Base-by-base conservation (phyloP, 768 basidiomycete genomes). In the Termitomyces sp. region DNA sequence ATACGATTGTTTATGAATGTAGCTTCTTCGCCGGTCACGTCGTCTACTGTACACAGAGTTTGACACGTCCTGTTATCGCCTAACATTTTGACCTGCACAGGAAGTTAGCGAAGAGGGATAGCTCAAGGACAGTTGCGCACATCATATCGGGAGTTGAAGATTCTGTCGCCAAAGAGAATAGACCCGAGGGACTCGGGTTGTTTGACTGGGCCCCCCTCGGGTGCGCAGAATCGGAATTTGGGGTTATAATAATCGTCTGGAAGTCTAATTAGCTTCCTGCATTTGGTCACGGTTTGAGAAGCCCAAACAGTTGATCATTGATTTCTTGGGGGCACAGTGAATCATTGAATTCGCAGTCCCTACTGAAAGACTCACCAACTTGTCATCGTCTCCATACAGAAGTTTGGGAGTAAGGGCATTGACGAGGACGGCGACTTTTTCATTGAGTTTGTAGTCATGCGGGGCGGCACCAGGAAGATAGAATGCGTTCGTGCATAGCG, bases 121-220 rank as follows among this genome's bases (percentile, higher is more conserved):
- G 5, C 43, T 21, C 12, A 21, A 21, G 35, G 41, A 51, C 34
- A 23, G 9, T 55, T 43, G 74, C 86, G 54, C 59, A 93, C 90
- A 61, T 94, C 82, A 66, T 93, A 98, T 2, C 88, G 90, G 3
- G 92, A 92, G 65, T 88, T 85, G 70, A 94, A 91, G 63, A 98
- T 93, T 60, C 96, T 80, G 76, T 98, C 96, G 16, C 96, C 96
- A 62, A 97, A 97, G n/a, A 98, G 75, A 64, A 98, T 94, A 17
- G 91, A 91, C 6, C 96, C 96, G 27, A 98, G 74, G 1, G 86
- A 88, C 70, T 95, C 94, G 3, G 92, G 88, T 66, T 86, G 85
- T 63, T 82, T 82, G 66, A 82, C 70, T 21, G 85, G 79, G 10
- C 92, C 94, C 19, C 75, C 86, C 41, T 78, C 72, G 25, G 96